Evolutionary conservation across 768 basidiomycete genomes (phyloP), one percentile per base, ranked within the genome.

Genomic region (Dioszegia aurantiaca): DNA sequence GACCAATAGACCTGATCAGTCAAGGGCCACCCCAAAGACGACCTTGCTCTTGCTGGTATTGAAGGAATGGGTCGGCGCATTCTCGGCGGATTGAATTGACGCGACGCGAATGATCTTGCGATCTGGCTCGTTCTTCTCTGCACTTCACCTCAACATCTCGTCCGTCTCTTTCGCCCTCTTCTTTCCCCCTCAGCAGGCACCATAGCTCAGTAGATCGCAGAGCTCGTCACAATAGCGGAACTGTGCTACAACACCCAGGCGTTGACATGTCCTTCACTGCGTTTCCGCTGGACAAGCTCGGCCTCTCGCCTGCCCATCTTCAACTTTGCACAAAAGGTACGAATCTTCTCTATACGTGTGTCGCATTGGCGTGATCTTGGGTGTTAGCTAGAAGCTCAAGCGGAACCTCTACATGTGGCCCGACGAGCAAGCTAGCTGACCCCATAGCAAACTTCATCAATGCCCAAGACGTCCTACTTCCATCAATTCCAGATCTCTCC

Each of bases 301-400:
- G 60, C 11, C 58, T 70, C 19, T 42, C 65, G 4, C 53, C 55
- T 37, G 56, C 58, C 3, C 60, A 67, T 49, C 56, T 62, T n/a
- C 58, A 58, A 17, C 64, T 66, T 11, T 69, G 68, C 37, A 49
- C 58, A n/a, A 48, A 56, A 61, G 68, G 70, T 72, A 48, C 45
- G 65, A 61, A n/a, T n/a, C n/a, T n/a, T n/a, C n/a, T n/a, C n/a
- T n/a, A n/a, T n/a, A n/a, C n/a, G n/a, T n/a, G n/a, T n/a, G n/a
- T n/a, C n/a, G n/a, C n/a, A n/a, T n/a, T n/a, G n/a, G n/a, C n/a
- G n/a, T n/a, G n/a, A n/a, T n/a, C n/a, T n/a, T n/a, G n/a, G n/a
- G n/a, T n/a, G n/a, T n/a, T n/a, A n/a, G n/a, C n/a, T n/a, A n/a
- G n/a, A n/a, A n/a, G n/a, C n/a, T n/a, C n/a, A n/a, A n/a, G n/a